Evolutionary conservation across 495 filamentous ascomycete genomes (phyloP).

Genomic region (Neurospora sp.): DNA sequence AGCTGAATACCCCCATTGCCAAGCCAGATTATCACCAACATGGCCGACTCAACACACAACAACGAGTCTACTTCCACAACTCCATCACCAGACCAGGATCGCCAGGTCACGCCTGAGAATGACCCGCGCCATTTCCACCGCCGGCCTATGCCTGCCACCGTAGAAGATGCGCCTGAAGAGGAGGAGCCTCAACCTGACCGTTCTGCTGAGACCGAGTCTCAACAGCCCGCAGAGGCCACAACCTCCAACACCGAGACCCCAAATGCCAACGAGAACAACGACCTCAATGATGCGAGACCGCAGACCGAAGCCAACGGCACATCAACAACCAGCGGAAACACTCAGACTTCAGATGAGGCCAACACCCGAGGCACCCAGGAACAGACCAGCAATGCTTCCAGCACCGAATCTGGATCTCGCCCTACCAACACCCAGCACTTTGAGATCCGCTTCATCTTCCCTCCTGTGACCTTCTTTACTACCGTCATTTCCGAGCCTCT

Average conservation of each 20-base stretch:
- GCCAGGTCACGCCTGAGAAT: slow-evolving; percentile 12
- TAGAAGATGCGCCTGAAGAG: background rate
- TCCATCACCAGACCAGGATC: background rate
- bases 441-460: slow-evolving; percentile 6
- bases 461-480: slow-evolving; percentile 8
- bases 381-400: no score
- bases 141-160: background rate
- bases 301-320: background rate
- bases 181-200: background rate
- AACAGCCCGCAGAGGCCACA: background rate
- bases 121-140: slow-evolving; percentile 18
- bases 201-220: background rate
- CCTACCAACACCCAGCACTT: background rate
- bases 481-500: slow-evolving; percentile 1
- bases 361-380: background rate
- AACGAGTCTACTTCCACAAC: background rate
- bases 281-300: background rate
- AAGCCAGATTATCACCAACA: background rate
- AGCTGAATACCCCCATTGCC: background rate
- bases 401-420: background rate
- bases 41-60: slow-evolving; percentile 4
- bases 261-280: background rate
- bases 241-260: background rate
- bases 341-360: background rate
- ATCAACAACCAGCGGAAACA: background rate